Evolutionary conservation across 2,329 filamentous ascomycete species (phyloP).

Genomic region (Aspergillus fumigatus): DNA sequence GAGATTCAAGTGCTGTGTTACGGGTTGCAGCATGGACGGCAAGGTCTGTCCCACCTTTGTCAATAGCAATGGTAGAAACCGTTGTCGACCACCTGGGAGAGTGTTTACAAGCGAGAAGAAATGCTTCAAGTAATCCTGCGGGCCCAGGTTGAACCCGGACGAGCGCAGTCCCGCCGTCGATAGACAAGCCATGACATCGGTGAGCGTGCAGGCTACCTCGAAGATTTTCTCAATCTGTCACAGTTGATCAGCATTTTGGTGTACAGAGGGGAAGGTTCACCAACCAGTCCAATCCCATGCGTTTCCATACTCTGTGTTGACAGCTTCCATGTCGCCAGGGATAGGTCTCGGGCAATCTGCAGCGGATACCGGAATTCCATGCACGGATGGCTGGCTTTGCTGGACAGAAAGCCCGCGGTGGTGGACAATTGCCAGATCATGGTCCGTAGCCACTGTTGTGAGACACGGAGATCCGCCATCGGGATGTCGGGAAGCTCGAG

Average conservation of each 20-base stretch:
- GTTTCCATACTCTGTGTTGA: conserved; percentile 69
- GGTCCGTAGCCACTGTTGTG: conserved; percentile 65
- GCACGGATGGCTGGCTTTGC: conserved; percentile 52
- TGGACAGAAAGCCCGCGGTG: conserved; percentile 62
- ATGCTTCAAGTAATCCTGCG: conserved; percentile 68
- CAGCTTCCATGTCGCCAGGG: conserved; percentile 65
- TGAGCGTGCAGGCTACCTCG: conserved; percentile 68
- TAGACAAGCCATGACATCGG: conserved; percentile 64
- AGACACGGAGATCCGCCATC: conserved; percentile 62
- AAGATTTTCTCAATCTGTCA: conserved; percentile 71
- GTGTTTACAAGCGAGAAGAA: conserved; percentile 64
- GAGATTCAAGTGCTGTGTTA: conserved; percentile 18
- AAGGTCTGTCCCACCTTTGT: conserved; percentile 70
- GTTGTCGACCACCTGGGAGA: conserved; percentile 69
- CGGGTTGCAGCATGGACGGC: conserved; percentile 37
- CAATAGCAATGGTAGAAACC: conserved; percentile 72
- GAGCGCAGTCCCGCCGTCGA: conserved; percentile 57
- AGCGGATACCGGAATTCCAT: conserved; percentile 62
- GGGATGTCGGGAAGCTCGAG: conserved; percentile 58
- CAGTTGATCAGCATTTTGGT: not conserved
- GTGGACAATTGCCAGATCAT: conserved; percentile 71
- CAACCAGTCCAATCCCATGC: conserved; percentile 67
- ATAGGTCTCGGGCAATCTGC: conserved; percentile 58
- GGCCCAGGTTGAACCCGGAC: conserved; percentile 61
- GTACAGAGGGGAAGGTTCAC: conserved; percentile 17